Conservation (phyloP, 805 yeast species). For the Pichia membranifaciens region DNA sequence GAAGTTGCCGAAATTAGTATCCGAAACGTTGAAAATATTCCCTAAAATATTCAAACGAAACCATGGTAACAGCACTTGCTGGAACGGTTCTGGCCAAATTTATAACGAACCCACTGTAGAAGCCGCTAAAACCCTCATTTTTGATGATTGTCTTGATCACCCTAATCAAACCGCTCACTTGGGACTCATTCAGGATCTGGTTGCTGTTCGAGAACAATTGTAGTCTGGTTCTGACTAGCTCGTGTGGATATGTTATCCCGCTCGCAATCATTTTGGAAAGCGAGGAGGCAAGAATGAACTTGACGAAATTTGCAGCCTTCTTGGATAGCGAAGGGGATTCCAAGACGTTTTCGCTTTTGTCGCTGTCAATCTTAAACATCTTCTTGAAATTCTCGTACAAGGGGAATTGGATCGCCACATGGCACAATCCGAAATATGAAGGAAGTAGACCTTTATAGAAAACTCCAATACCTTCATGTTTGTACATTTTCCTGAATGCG, state of each 20-base stretch:
- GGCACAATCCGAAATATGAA: slow-evolving; percentile 81
- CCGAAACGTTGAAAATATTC: slow-evolving; percentile 36
- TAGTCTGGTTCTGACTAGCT: slow-evolving; percentile 84
- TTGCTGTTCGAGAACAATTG: slow-evolving; percentile 44
- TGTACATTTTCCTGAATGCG: slow-evolving; percentile 75
- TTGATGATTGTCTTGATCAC: slow-evolving; percentile 39
- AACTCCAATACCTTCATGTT: slow-evolving; percentile 70
- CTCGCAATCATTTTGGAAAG: slow-evolving; percentile 85
- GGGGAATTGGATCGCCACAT: slow-evolving; percentile 96
- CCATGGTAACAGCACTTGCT: slow-evolving; percentile 90
- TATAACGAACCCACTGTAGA: slow-evolving; percentile 83
- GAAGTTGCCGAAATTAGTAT: not conserved
- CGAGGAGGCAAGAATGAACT: slow-evolving; percentile 62
- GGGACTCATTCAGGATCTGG: slow-evolving; percentile 21
- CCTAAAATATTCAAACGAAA: slow-evolving; percentile 80
- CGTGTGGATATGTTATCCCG: slow-evolving; percentile 90
- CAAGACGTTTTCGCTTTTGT: slow-evolving; percentile 8
- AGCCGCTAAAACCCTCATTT: slow-evolving; percentile 74
- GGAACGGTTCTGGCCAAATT: slow-evolving; percentile 90
- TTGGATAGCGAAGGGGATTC: slow-evolving; percentile 8
- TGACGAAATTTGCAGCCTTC: slow-evolving; percentile 26
- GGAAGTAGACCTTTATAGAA: slow-evolving; percentile 90
- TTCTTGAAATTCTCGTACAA: slow-evolving; percentile 76
- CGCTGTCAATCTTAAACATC: slow-evolving; percentile 30
- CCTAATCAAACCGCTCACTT: slow-evolving; percentile 18